Percentiles rank a stretch among this genome's conserved stretches.
phyloP scores from a whole-genome alignment of 202 grass and related monocot genomes.

The Saccharum hybrid region DNA sequence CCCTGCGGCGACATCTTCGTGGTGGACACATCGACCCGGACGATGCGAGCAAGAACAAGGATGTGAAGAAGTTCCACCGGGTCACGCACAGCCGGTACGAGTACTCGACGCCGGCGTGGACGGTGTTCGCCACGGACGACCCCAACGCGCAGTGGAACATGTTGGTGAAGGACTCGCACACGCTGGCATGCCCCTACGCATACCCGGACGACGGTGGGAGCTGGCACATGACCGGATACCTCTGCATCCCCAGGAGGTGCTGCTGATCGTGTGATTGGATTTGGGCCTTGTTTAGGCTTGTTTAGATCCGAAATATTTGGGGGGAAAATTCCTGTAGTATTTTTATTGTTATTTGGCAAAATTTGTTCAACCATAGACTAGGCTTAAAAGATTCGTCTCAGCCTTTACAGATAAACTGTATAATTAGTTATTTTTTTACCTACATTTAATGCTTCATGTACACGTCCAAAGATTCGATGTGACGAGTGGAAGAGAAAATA shows the following conservation, averaged over 20 bases:
- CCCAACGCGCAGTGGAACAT: constrained; percentile 43
- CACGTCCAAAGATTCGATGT: too few relatives aligned
- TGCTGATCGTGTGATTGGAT: not conserved
- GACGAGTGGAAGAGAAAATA: too few relatives aligned
- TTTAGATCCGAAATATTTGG: too few relatives aligned
- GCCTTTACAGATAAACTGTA: too few relatives aligned
- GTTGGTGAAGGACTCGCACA: not conserved
- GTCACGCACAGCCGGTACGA: constrained; percentile 56
- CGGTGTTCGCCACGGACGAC: constrained; percentile 32
- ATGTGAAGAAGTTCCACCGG: constrained; percentile 39
- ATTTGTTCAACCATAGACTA: too few relatives aligned
- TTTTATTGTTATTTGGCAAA: too few relatives aligned
- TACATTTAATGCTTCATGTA: too few relatives aligned
- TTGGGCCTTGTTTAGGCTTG: too few relatives aligned
- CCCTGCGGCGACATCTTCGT: constrained; percentile 51
- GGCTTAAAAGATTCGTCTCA: too few relatives aligned
- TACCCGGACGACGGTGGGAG: constrained; percentile 10
- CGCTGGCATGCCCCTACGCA: constrained; percentile 30
- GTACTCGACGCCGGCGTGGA: constrained; percentile 49
- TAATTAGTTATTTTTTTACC: too few relatives aligned
- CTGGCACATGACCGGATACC: constrained; percentile 42
- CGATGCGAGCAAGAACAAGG: constrained; percentile 43
- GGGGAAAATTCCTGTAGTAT: too few relatives aligned
- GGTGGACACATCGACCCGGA: constrained; percentile 38
- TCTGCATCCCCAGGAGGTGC: constrained; percentile 12